These are phyloP conservation scores for Stephania cephalantha DNA, from an alignment of 164 flowering plant genomes.

Conservation along the genomic window DNA sequence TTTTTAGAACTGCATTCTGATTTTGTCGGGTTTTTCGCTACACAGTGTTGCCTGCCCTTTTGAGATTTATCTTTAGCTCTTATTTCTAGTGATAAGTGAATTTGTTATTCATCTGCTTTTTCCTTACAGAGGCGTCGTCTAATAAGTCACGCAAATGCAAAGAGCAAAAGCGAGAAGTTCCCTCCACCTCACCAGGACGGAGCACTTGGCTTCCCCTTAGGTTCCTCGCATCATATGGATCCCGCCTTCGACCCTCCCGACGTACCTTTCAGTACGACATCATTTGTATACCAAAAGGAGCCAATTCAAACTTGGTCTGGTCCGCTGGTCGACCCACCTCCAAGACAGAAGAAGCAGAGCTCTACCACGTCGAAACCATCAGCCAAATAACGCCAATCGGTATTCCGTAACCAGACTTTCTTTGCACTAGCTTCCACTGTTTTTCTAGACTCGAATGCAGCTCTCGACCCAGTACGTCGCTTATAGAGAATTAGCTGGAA, in stretches of 20 bases:
- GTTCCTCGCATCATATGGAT: constrained; percentile 59
- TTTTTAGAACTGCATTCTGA: too few relatives aligned
- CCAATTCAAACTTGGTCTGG: constrained; percentile 84
- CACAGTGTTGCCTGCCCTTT: neutral
- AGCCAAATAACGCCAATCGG: constrained; percentile 14
- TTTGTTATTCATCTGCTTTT: neutral
- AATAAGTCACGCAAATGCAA: constrained; percentile 85
- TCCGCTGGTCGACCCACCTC: constrained; percentile 55
- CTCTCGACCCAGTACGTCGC: neutral
- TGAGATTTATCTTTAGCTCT: neutral
- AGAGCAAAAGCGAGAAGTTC: constrained; percentile 95
- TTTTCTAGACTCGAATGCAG: neutral
- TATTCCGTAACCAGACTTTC: neutral
- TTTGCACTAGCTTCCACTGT: neutral
- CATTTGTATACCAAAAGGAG: constrained; percentile 54
- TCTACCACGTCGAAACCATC: constrained; percentile 18
- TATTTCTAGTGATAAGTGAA: neutral
- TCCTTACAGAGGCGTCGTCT: constrained; percentile 67
- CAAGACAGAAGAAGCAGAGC: constrained; percentile 44
- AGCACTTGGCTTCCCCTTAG: constrained; percentile 72
- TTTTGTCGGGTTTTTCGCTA: too few relatives aligned
- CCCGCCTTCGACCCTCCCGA: constrained; percentile 65
- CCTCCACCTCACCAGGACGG: constrained; percentile 99
- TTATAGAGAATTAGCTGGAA: neutral
- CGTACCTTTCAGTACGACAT: constrained; percentile 69